These are phyloP conservation scores for Coemansia sp. DNA, from an alignment of 192 early-diverging fungal genomes.

Conservation along the genomic window DNA sequence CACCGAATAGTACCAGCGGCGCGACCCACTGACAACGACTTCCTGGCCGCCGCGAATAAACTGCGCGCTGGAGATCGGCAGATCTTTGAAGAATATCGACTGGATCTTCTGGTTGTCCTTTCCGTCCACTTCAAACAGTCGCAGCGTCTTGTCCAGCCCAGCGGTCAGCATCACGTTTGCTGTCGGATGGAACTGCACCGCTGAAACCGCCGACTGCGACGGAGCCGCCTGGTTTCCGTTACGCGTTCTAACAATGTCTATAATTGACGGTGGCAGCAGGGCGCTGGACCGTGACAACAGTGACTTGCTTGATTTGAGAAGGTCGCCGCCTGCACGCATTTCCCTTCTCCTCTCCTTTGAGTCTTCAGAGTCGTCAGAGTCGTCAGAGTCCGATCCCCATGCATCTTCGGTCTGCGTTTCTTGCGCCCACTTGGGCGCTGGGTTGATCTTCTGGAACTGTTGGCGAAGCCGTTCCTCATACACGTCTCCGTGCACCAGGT, in stretches of 20 bases:
- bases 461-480: slow-evolving; percentile 80
- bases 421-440: slow-evolving; percentile 81
- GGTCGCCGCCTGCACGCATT: slow-evolving; percentile 33
- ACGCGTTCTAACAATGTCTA: slow-evolving; percentile 33
- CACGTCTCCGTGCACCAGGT: slow-evolving; percentile 70
- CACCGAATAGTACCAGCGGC: slow-evolving; percentile 79
- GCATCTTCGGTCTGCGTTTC: slow-evolving; percentile 17
- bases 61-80: slow-evolving; percentile 75
- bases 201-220: slow-evolving; percentile 63
- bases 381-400: slow-evolving; percentile 40
- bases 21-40: slow-evolving; percentile 75
- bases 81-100: slow-evolving; percentile 83
- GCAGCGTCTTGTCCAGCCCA: slow-evolving; percentile 84
- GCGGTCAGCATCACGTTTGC: slow-evolving; percentile 85
- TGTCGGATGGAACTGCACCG: slow-evolving; percentile 85
- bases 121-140: slow-evolving; percentile 88
- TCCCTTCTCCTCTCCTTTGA: no score
- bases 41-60: slow-evolving; percentile 77
- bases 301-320: slow-evolving; percentile 23
- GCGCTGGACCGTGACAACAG: slow-evolving; percentile 16
- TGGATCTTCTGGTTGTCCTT: slow-evolving; percentile 92
- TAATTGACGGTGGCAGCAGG: slow-evolving; percentile 15
- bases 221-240: slow-evolving; percentile 38
- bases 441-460: slow-evolving; percentile 86
- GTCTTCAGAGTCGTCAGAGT: no score